Conservation (phyloP, 1,139 yeast genomes). For the Blastobotrys arbuscula region DNA sequence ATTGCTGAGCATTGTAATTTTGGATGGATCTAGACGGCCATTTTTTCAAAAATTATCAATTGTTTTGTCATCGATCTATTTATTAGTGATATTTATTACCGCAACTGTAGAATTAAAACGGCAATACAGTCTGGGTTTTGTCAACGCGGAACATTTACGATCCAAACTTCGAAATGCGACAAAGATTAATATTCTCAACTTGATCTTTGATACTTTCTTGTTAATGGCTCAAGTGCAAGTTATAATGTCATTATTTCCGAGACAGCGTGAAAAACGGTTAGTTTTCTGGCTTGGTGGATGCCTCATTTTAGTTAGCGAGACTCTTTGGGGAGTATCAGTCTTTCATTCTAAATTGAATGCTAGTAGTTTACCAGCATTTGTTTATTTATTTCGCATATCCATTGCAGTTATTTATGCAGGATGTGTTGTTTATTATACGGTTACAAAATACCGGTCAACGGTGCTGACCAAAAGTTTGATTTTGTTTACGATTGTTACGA, state of each 20-base stretch:
- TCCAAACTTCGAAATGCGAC: constrained; percentile 41
- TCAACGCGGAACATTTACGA: constrained; percentile 48
- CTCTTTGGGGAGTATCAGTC: constrained; percentile 64
- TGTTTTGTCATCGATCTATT: constrained; percentile 29
- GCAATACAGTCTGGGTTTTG: constrained; percentile 50
- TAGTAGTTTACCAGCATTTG: constrained; percentile 68
- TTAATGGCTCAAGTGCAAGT: constrained; percentile 75
- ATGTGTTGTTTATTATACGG: constrained; percentile 53
- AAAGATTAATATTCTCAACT: constrained; percentile 52
- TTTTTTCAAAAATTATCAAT: constrained; percentile 29
- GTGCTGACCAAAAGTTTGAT: constrained; percentile 47
- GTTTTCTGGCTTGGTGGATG: constrained; percentile 57
- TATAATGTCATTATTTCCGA: constrained; percentile 61
- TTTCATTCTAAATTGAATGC: constrained; percentile 41
- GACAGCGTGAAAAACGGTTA: constrained; percentile 65
- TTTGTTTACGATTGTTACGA: constrained; percentile 50
- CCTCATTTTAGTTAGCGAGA: constrained; percentile 54
- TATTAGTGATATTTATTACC: constrained; percentile 46
- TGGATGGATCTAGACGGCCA: constrained; percentile 43
- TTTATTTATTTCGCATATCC: constrained; percentile 70
- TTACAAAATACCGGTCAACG: constrained; percentile 45
- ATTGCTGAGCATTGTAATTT: constrained; percentile 55
- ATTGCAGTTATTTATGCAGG: constrained; percentile 68
- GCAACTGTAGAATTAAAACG: constrained; percentile 41
- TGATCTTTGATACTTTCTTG: constrained; percentile 53